Base-by-base conservation (phyloP, 2,329 filamentous ascomycete species). In the Helotiales sp. region DNA sequence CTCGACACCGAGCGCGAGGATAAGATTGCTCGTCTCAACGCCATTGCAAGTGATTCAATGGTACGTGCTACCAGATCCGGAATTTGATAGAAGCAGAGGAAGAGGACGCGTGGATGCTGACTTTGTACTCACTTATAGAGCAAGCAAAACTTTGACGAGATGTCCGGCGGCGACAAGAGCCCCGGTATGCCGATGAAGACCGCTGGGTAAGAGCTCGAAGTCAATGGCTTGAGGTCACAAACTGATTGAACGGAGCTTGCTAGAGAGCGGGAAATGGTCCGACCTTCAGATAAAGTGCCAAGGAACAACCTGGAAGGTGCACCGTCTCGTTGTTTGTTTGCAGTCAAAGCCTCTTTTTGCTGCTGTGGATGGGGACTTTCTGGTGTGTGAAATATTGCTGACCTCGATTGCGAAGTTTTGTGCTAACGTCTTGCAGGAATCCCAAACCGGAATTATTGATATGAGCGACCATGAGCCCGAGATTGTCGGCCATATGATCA, bases 401-500 rank as follows among this genome's bases (percentile, higher is more conserved):
- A 42, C 22, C 17, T 7, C 19, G 4, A 24, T 2, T 5, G 15
- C 15, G 12, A n/a, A n/a, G n/a, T n/a, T 29, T 30, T 31, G 34
- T 24, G 24, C n/a, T 34, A 46, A 57, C 19, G 7, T 24, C 10
- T 2, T 38, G 34, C 13, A 63, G 58, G 61, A 65, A 49, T 31
- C 49, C 19, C 27, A 13, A 25, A 57, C 44, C 7, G 51, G 34
- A 8, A 49, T 55, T 10, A 60, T 96, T 56, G 75, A 86, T 55
- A 85, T 96, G 24, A 71, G 77, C 2, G 75, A 80, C 60, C 86
- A 90, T 62, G 81, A 90, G 63, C 73, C 88, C 38, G 85, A 89
- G 60, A 85, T 89, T 17, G 85, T 90, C 56, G 85, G 88, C 57
- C 89, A 84, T 70, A 89, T 92, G 66, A 81, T 95, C 64, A 87